Percentiles rank a stretch among this genome's conserved stretches.
phyloP scores from a whole-genome alignment of 495 filamentous ascomycete genomes.

The Lasiosphaeria ovina region DNA sequence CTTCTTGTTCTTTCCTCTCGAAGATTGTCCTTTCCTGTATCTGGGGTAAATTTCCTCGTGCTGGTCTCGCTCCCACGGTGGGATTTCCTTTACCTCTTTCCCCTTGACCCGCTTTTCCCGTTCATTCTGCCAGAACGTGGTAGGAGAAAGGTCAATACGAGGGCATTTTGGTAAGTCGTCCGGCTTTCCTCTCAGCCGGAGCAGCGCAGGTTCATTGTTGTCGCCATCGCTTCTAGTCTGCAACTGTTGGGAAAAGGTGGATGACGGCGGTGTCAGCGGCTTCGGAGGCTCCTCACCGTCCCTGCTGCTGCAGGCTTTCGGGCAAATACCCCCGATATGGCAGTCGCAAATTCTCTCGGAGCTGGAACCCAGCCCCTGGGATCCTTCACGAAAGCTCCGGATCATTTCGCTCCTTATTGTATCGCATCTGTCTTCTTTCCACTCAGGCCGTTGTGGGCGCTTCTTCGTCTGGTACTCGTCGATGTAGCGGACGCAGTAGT shows the following conservation, averaged over 20 bases:
- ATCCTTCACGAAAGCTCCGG: too few species aligned
- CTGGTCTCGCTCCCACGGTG: too few species aligned
- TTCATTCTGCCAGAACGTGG: background rate
- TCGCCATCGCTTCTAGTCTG: background rate
- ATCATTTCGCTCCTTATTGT: background rate
- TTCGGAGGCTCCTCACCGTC: background rate
- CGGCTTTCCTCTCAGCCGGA: background rate
- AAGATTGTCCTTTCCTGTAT: too few species aligned
- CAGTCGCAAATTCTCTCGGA: slow-evolving; percentile 13
- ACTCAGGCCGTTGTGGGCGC: background rate
- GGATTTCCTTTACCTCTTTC: too few species aligned
- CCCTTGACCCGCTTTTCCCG: too few species aligned
- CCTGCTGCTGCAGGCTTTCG: slow-evolving; percentile 7
- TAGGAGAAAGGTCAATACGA: background rate
- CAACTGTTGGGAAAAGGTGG: background rate
- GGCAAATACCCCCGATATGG: slow-evolving; percentile 7
- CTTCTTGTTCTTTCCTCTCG: too few species aligned
- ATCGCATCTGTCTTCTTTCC: background rate
- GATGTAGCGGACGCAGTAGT: slow-evolving; percentile 17
- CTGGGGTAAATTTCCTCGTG: too few species aligned
- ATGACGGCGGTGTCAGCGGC: background rate
- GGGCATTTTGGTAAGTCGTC: background rate
- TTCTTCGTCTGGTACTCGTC: slow-evolving; percentile 12
- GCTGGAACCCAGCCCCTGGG: background rate
- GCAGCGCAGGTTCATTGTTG: background rate